A percentile compares a stretch with the other conserved stretches of the same genome.
These are phyloP conservation scores for Lomentospora prolificans DNA, from an alignment of 2,329 filamentous ascomycete species.

Conservation along the genomic window DNA sequence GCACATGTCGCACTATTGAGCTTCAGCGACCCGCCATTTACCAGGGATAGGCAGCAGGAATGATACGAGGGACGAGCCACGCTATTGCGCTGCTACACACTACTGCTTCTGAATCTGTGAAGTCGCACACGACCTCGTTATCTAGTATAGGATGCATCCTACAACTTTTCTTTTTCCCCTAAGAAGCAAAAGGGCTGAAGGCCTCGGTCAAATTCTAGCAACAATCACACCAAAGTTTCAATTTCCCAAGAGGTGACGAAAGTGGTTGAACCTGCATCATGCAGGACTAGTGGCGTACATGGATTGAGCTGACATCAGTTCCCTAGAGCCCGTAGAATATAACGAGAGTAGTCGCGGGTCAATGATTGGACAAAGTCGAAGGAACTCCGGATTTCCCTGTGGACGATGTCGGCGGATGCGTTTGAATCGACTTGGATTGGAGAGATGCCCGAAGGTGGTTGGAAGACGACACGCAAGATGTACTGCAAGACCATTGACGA, in stretches of 20 bases:
- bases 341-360: not conserved
- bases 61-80: too few relatives aligned
- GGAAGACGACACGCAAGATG: not conserved
- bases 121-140: too few relatives aligned
- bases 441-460: not conserved
- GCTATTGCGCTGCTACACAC: too few relatives aligned
- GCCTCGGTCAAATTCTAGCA: too few relatives aligned
- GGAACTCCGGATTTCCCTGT: not conserved
- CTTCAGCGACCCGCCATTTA: too few relatives aligned
- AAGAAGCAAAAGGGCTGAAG: too few relatives aligned
- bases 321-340: not conserved
- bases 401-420: not conserved
- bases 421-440: not conserved
- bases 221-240: too few relatives aligned
- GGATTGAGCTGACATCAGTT: not conserved
- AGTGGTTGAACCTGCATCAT: not conserved
- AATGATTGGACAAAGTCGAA: not conserved
- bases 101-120: too few relatives aligned
- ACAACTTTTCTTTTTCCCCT: too few relatives aligned
- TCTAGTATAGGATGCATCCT: too few relatives aligned
- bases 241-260: not conserved
- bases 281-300: not conserved
- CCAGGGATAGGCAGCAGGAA: too few relatives aligned
- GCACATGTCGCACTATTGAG: too few relatives aligned
- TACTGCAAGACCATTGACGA: not conserved